Base-by-base conservation (phyloP, 2,329 filamentous ascomycete genomes). In the Arthroderma sp. region DNA sequence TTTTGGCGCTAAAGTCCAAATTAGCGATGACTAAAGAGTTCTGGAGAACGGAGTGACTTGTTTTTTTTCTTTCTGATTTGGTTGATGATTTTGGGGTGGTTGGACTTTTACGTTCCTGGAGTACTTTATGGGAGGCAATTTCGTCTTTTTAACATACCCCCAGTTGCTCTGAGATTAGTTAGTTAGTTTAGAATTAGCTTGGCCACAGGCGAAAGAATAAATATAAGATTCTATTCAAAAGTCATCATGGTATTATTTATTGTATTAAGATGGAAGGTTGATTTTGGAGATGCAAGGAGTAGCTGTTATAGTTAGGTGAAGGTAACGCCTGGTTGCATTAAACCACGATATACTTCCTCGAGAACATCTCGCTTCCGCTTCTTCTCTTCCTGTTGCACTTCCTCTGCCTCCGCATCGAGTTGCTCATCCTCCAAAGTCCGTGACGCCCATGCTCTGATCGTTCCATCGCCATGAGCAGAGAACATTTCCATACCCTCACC, bases 381-480 rank as follows among this genome's bases (percentile, higher is more conserved):
- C 49, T 69, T 73, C 43, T 63, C 64, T 7, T 62, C 57, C 33
- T 67, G 64, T 49, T 72, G 75, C n/a, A 70, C 67, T 22, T 73
- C 66, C 31, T 72, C 69, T 47, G 59, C 61, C 8, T 61, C 55
- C 2, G 56, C 57, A 31, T 61, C 63, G 4, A 69, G 67, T 41
- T 77, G 52, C 52, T 74, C 59, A 31, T 65, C 67, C 4, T 73
- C 75, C 1, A 68, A 62, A 4, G 77, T 63, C 32, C 68, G 67
- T 2, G 85, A 83, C 53, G 73, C 72, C 87, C 89, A 95, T 3
- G 77, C 76, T 38, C 82, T 74, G 46, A 96, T 89, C 43, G 81
- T 81, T 0, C 89, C 89, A 58, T 95, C 86, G 3, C 81, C 72
- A 55, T 94, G 86, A 1, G 80, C 82, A 43, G 85, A 91, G 63